phyloP scores from a whole-genome alignment of 2,329 filamentous ascomycete species.

The Neopestalotiopsis rosae region DNA sequence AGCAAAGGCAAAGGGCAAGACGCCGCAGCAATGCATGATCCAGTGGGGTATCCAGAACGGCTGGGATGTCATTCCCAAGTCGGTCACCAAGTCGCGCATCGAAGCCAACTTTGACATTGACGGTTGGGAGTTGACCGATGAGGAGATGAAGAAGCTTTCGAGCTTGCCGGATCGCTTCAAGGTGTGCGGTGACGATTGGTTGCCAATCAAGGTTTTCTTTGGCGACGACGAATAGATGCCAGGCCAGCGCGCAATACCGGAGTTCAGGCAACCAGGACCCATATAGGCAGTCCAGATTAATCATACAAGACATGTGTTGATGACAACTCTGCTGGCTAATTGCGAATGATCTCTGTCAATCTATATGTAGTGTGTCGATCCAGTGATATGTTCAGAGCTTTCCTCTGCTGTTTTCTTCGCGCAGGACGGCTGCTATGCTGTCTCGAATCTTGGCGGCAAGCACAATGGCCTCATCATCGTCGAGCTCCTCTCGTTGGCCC shows the following conservation, averaged over 20 bases:
- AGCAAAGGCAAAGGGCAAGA: conserved; percentile 70
- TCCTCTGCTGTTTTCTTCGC: conserved; percentile 45
- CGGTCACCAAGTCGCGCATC: conserved; percentile 75
- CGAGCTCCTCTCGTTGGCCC: conserved; percentile 74
- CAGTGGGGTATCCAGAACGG: conserved; percentile 83
- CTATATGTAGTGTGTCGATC: not conserved
- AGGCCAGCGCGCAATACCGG: not conserved
- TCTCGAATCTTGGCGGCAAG: conserved; percentile 62
- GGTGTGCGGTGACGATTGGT: conserved; percentile 77
- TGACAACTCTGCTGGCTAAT: not conserved
- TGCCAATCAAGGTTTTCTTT: conserved; percentile 82
- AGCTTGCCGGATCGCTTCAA: conserved; percentile 79
- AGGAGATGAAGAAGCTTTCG: conserved; percentile 74
- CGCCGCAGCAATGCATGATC: conserved; percentile 77
- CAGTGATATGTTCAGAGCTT: conserved; percentile 41
- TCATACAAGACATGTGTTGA: not conserved
- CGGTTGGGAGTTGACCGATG: conserved; percentile 74
- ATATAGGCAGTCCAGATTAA: not conserved
- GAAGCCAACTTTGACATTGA: conserved; percentile 77
- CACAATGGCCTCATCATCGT: conserved; percentile 72
- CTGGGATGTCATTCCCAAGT: conserved; percentile 87
- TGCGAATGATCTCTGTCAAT: not conserved
- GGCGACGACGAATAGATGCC: conserved; percentile 75
- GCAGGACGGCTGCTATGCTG: conserved; percentile 53
- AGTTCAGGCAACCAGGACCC: not conserved